Percentiles rank a stretch among this genome's conserved stretches.
Evolutionary conservation across 495 filamentous ascomycete species (phyloP).

Genomic region (Lentithecium fluviatile): DNA sequence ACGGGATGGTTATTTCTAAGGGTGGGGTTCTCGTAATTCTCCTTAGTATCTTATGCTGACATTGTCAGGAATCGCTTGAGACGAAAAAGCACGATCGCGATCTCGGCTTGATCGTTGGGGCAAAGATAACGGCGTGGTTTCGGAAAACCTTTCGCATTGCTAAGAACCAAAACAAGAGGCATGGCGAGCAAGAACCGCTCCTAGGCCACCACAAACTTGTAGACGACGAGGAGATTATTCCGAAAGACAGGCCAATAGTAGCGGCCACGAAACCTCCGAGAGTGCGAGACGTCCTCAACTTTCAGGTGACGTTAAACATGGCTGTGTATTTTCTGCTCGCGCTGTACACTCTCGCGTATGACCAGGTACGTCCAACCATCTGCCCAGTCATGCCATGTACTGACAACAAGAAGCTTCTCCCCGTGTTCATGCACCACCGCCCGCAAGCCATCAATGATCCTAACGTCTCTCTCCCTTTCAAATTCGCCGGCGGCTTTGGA

Average conservation of each 20-base stretch:
- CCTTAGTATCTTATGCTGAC: slow-evolving; percentile 3
- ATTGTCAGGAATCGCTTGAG: slow-evolving; percentile 62
- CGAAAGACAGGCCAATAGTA: background rate
- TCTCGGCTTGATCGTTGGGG: slow-evolving; percentile 67
- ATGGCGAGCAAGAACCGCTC: slow-evolving; percentile 37
- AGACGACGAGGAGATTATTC: slow-evolving; percentile 43
- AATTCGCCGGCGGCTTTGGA: slow-evolving; percentile 76
- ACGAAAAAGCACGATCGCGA: slow-evolving; percentile 62
- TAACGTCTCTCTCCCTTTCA: slow-evolving; percentile 64
- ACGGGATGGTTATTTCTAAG: slow-evolving; percentile 71
- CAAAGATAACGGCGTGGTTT: slow-evolving; percentile 39
- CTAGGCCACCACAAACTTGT: slow-evolving; percentile 21
- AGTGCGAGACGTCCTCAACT: slow-evolving; percentile 67
- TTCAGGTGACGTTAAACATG: slow-evolving; percentile 74
- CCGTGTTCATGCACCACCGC: slow-evolving; percentile 79
- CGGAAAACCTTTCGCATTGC: slow-evolving; percentile 28
- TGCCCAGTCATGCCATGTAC: slow-evolving; percentile 32
- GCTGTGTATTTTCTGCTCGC: slow-evolving; percentile 72
- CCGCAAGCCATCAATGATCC: slow-evolving; percentile 56
- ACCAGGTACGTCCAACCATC: slow-evolving; percentile 59
- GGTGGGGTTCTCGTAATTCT: slow-evolving; percentile 19
- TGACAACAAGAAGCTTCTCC: slow-evolving; percentile 59
- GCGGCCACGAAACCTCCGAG: slow-evolving; percentile 41
- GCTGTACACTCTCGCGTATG: slow-evolving; percentile 73
- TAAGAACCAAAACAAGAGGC: slow-evolving; percentile 1